These are phyloP conservation scores for Secale cereale DNA, from an alignment of 176 grass and related monocot species.

Conservation along the genomic window DNA sequence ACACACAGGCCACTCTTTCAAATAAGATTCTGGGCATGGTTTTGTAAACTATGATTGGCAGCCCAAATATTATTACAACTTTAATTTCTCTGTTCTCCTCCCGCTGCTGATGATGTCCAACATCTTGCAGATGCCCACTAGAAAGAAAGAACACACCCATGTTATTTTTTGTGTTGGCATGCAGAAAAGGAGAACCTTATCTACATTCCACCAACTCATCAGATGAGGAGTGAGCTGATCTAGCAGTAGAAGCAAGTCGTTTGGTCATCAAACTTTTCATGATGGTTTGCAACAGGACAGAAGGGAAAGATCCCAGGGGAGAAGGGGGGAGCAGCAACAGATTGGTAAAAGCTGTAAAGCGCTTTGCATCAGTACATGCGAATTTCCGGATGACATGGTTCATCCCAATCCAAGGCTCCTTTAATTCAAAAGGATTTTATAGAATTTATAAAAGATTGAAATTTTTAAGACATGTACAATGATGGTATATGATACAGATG, in stretches of 20 bases:
- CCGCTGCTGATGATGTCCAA: constrained; percentile 41
- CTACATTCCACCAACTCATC: constrained; percentile 25
- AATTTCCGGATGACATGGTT: constrained; percentile 31
- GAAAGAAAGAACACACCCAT: not conserved
- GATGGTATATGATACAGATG: no score
- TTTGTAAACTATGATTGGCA: constrained; percentile 38
- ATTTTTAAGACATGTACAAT: no score
- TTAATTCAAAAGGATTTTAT: no score
- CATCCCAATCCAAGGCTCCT: not conserved
- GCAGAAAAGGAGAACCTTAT: constrained; percentile 38
- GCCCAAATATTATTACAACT: constrained; percentile 38
- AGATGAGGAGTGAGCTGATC: constrained; percentile 10
- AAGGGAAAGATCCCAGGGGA: constrained; percentile 22
- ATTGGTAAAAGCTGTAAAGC: constrained; percentile 46
- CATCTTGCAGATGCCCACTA: constrained; percentile 45
- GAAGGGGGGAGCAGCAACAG: not conserved
- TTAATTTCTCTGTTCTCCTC: constrained; percentile 11
- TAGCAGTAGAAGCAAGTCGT: constrained; percentile 8
- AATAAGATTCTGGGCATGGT: constrained; percentile 45
- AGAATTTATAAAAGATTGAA: no score
- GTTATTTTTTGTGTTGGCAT: constrained; percentile 9
- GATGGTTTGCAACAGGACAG: constrained; percentile 34
- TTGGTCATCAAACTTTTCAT: constrained; percentile 38
- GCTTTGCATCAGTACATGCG: constrained; percentile 34
- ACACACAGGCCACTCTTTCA: not conserved